Evolutionary conservation across 306 rosid species (phyloP).

Genomic region (Fagus crenata): DNA sequence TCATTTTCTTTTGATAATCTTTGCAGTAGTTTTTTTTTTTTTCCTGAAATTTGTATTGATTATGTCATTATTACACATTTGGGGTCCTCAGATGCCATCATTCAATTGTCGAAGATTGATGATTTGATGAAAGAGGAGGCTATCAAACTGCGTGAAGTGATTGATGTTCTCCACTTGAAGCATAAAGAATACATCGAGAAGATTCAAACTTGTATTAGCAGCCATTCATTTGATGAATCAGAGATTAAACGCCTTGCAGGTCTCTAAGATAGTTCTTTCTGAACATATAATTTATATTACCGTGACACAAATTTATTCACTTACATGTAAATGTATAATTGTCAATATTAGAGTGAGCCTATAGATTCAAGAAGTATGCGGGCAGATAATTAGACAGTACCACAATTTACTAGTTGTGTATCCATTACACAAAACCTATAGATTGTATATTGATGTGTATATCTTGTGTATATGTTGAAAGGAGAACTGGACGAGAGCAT

Average conservation of each 20-base stretch:
- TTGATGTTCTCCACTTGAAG: constrained; percentile 60
- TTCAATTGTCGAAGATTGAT: constrained; percentile 71
- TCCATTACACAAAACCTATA: constrained; percentile 17
- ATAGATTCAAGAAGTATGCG: constrained; percentile 18
- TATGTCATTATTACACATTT: constrained; percentile 29
- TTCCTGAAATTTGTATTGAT: constrained; percentile 26
- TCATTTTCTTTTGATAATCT: constrained; percentile 10
- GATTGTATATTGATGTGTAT: constrained; percentile 27
- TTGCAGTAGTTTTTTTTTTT: constrained; percentile 21
- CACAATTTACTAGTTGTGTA: constrained; percentile 8
- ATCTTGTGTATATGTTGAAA: constrained; percentile 41
- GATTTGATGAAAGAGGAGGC: constrained; percentile 80
- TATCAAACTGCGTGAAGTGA: constrained; percentile 48
- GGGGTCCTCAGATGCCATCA: constrained; percentile 63
- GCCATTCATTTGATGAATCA: constrained; percentile 52
- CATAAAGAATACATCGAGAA: constrained; percentile 59
- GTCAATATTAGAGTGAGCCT: background rate
- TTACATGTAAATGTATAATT: background rate
- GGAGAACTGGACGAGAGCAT: constrained; percentile 85
- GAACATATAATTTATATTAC: background rate
- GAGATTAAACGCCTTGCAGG: constrained; percentile 73
- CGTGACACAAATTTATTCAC: background rate
- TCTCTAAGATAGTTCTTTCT: constrained; percentile 28
- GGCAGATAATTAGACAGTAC: background rate
- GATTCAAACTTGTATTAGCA: constrained; percentile 46